Evolutionary conservation across 352 stramenopile species (phyloP).

Genomic region (Phytophthora palmivora): DNA sequence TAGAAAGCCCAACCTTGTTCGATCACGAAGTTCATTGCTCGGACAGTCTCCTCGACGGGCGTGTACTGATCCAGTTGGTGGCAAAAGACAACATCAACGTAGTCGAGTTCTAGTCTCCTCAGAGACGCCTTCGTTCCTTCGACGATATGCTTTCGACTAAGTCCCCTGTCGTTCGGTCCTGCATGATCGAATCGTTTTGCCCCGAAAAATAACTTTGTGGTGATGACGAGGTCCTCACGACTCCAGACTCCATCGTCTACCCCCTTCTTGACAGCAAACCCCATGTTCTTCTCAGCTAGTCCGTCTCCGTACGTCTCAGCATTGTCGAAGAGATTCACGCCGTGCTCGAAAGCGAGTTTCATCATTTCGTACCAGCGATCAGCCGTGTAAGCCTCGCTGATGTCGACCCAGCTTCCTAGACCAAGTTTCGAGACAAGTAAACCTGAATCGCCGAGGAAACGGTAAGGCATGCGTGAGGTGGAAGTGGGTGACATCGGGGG

Average conservation of each 20-base stretch:
- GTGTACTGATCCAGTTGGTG: constrained; percentile 29
- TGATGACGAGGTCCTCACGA: constrained; percentile 29
- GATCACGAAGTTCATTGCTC: constrained; percentile 12
- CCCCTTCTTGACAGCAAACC: constrained; percentile 37
- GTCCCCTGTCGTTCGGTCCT: constrained; percentile 28
- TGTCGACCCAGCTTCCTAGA: constrained; percentile 8
- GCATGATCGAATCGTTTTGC: not conserved
- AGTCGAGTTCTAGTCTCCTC: constrained; percentile 31
- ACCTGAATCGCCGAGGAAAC: constrained; percentile 11
- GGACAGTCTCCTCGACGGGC: constrained; percentile 5
- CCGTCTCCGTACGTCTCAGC: constrained; percentile 10
- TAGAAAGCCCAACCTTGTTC: constrained; percentile 10
- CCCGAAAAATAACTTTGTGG: constrained; percentile 14
- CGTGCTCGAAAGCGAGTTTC: constrained; percentile 7
- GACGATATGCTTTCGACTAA: constrained; percentile 56
- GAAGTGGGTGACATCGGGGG: not conserved
- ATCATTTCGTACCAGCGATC: constrained; percentile 17
- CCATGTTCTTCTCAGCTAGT: constrained; percentile 24
- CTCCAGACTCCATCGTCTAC: constrained; percentile 29
- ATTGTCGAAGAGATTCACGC: constrained; percentile 15
- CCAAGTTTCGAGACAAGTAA: not conserved
- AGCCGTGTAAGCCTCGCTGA: constrained; percentile 3
- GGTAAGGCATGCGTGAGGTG: constrained; percentile 1
- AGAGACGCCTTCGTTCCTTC: constrained; percentile 56
- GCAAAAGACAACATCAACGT: constrained; percentile 15